Base-by-base conservation (phyloP, 768 basidiomycete genomes). In the Naganishia vaughanmartiniae region DNA sequence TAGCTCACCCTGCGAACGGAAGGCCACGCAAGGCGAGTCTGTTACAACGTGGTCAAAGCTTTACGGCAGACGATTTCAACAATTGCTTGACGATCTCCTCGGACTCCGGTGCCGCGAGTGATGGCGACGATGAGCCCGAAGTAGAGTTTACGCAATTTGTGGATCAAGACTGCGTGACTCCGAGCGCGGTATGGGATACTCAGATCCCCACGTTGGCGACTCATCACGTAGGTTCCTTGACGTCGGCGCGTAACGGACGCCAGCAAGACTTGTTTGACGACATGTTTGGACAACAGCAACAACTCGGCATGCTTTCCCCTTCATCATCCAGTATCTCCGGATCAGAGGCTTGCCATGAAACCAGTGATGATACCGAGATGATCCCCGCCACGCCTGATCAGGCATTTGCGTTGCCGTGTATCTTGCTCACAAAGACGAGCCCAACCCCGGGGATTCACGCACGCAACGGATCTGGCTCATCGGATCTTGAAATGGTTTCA, bases 31-130 rank as follows among this genome's bases (percentile, higher is more conserved):
- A 68, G 42, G 36, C 39, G 31, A 69, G 72, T 46, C 75, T 79
- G 10, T 70, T 79, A 4, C 76, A 76, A 54, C 69, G 78, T n/a
- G 78, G 78, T 46, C 73, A 74, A 14, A 76, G 75, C 24, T 79
- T 77, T 72, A 79, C 78, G n/a, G 76, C 75, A 4, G 76, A 76
- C 56, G 78, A 79, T 51, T 76, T 77, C 58, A 73, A 39, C 34
- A 63, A 26, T 45, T 63, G 60, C 39, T 30, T 63, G 60, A 26
- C 60, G 17, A 21, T 63, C 12, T 63, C 60, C n/a, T 63, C 60
- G 39, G 42, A 63, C 19, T 26, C 39, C 21, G 39, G 48, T n/a
- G 6, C 39, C 15, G 2, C 60, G 33, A 26, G 46, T 30, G 39
- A 45, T 34, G 60, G 24, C 21, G 54, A 36, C 34, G 34, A 39